These are phyloP conservation scores for Yamadazyma sp. DNA, from an alignment of 805 yeast genomes.

Conservation along the genomic window DNA sequence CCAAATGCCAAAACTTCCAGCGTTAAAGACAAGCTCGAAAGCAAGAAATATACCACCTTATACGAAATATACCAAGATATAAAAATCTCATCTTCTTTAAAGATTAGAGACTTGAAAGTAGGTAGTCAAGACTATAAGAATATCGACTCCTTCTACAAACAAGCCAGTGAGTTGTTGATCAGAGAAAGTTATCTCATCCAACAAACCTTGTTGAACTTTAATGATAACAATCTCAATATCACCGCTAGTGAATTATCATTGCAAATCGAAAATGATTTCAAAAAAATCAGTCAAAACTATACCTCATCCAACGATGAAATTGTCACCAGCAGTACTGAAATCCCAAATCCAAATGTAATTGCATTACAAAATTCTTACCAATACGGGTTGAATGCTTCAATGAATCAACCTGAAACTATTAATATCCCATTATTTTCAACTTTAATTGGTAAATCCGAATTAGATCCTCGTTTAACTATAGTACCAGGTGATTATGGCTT, in stretches of 20 bases:
- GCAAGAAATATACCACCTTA: conserved; percentile 42
- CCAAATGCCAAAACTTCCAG: conserved; percentile 32
- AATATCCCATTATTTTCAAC: conserved; percentile 82
- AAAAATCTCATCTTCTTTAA: conserved; percentile 50
- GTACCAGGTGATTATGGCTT: conserved; percentile 65
- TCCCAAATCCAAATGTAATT: conserved; percentile 25
- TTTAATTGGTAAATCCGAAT: conserved; percentile 58
- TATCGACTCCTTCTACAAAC: conserved; percentile 62
- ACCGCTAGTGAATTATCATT: conserved; percentile 27
- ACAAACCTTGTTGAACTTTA: conserved; percentile 15
- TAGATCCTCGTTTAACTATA: conserved; percentile 71
- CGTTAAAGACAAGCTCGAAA: conserved; percentile 38
- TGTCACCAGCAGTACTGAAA: conserved; percentile 28
- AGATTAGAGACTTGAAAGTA: conserved; percentile 44
- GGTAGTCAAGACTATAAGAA: conserved; percentile 49
- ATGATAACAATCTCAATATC: too few relatives aligned
- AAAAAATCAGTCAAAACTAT: conserved; percentile 54
- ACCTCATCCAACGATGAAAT: conserved; percentile 61
- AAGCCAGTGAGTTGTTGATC: conserved; percentile 58
- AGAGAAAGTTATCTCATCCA: conserved; percentile 56
- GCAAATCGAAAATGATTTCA: conserved; percentile 55
- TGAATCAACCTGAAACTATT: conserved; percentile 41
- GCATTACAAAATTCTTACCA: conserved; percentile 12
- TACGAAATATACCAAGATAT: conserved; percentile 67
- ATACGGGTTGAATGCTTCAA: conserved; percentile 9